These are phyloP conservation scores for Pichia norvegensis DNA, from an alignment of 1,139 yeast species.

Conservation along the genomic window DNA sequence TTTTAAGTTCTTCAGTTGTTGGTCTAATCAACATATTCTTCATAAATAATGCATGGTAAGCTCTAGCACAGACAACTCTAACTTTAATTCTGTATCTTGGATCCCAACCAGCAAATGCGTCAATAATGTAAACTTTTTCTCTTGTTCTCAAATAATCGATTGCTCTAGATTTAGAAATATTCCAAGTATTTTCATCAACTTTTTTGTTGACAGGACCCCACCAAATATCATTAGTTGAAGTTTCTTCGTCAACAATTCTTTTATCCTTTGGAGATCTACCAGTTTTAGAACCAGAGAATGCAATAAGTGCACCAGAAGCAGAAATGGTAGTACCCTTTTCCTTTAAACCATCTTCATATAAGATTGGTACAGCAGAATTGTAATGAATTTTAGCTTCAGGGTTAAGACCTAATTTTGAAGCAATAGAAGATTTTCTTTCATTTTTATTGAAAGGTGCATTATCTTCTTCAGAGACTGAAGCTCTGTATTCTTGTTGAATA, in stretches of 20 bases:
- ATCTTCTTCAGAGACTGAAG: slow-evolving; percentile 20
- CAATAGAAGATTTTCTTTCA: slow-evolving; percentile 25
- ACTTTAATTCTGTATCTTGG: slow-evolving; percentile 96
- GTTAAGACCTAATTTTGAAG: slow-evolving; percentile 32
- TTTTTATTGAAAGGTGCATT: slow-evolving; percentile 20
- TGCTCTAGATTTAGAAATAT: slow-evolving; percentile 93
- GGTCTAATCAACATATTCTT: slow-evolving; percentile 97
- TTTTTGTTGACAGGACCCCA: slow-evolving; percentile 99
- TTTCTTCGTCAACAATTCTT: slow-evolving; percentile 91
- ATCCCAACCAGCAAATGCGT: slow-evolving; percentile 99
- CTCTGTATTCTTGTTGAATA: slow-evolving; percentile 26
- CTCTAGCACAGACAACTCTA: slow-evolving; percentile 95
- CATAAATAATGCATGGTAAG: slow-evolving; percentile 97
- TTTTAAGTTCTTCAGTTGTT: slow-evolving; percentile 75
- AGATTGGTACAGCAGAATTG: slow-evolving; percentile 87
- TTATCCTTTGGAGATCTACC: slow-evolving; percentile 99
- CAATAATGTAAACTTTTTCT: slow-evolving; percentile 89
- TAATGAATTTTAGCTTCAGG: slow-evolving; percentile 56
- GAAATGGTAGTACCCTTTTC: slow-evolving; percentile 91
- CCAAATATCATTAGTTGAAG: slow-evolving; percentile 83
- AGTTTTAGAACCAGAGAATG: slow-evolving; percentile 91
- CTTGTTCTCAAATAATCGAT: slow-evolving; percentile 94
- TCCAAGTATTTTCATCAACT: slow-evolving; percentile 92
- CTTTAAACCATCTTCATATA: slow-evolving; percentile 89
- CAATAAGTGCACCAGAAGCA: slow-evolving; percentile 91